These are phyloP conservation scores for Wickerhamiella sergipiensis DNA, from an alignment of 805 yeast genomes.

Conservation along the genomic window DNA sequence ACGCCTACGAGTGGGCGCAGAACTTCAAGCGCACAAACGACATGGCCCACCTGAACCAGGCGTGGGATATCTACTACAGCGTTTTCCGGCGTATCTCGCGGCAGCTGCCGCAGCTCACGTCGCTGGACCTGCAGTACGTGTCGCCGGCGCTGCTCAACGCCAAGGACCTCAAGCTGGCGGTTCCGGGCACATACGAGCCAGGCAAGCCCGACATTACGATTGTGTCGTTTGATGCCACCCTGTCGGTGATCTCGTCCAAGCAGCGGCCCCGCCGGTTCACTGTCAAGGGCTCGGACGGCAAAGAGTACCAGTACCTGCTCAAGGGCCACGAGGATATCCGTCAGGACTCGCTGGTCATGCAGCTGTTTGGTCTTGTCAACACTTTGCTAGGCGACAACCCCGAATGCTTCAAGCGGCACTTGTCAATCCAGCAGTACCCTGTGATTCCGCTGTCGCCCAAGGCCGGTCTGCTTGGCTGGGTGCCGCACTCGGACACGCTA, in stretches of 20 bases:
- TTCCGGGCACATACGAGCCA: conserved; percentile 85
- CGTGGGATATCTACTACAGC: conserved; percentile 93
- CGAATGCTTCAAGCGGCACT: conserved; percentile 90
- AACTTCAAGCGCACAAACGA: conserved; percentile 78
- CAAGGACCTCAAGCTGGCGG: conserved; percentile 68
- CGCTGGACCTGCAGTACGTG: conserved; percentile 80
- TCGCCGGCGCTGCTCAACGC: conserved; percentile 81
- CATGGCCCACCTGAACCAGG: conserved; percentile 79
- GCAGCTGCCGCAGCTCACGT: conserved; percentile 75
- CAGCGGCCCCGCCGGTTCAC: conserved; percentile 85
- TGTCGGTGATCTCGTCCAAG: conserved; percentile 82
- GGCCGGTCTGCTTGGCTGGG: conserved; percentile 96
- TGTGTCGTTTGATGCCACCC: conserved; percentile 61
- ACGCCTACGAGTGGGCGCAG: conserved; percentile 87
- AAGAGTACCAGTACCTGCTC: conserved; percentile 63
- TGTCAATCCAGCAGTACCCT: conserved; percentile 81
- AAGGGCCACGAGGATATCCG: conserved; percentile 98
- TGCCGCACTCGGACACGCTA: conserved; percentile 92
- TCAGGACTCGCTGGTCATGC: conserved; percentile 97
- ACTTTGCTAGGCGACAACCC: conserved; percentile 79
- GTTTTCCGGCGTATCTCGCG: conserved; percentile 85
- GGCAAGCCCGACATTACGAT: conserved; percentile 69
- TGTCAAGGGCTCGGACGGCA: conserved; percentile 82
- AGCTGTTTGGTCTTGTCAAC: conserved; percentile 87
- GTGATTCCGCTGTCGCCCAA: conserved; percentile 95